Evolutionary conservation across 1,284 basidiomycete genomes (phyloP).

Genomic region (Ustilago shanxiensis): DNA sequence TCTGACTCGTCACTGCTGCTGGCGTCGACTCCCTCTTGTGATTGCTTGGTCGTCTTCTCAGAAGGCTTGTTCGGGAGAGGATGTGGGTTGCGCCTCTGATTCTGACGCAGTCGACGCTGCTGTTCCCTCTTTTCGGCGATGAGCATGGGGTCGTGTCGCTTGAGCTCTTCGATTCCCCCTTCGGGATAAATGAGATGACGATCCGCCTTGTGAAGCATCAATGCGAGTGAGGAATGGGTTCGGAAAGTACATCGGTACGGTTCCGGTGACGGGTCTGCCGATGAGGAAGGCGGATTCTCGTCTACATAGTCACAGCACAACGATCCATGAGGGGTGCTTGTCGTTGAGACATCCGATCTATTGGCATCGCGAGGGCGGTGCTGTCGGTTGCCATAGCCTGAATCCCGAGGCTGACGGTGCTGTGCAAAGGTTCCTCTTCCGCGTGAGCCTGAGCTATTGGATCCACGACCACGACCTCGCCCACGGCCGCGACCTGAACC

Average conservation of each 20-base stretch:
- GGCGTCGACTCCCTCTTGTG: not conserved
- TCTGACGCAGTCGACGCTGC: conserved; percentile 25
- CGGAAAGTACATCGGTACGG: conserved; percentile 42
- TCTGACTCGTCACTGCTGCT: conserved; percentile 2
- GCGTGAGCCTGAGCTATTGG: conserved; percentile 6
- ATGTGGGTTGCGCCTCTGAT: conserved; percentile 29
- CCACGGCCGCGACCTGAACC: conserved; percentile 19
- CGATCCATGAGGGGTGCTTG: conserved; percentile 16
- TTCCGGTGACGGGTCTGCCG: conserved; percentile 17
- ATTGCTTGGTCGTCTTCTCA: not conserved
- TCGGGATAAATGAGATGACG: conserved; percentile 65
- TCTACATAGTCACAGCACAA: conserved; percentile 45
- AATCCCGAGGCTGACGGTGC: conserved; percentile 44
- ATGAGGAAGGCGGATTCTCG: conserved; percentile 30
- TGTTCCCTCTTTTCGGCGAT: conserved; percentile 60
- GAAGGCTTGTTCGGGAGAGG: conserved; percentile 22
- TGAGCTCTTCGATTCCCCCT: conserved; percentile 63
- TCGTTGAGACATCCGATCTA: not conserved
- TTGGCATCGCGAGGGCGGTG: conserved; percentile 1
- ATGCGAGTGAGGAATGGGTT: conserved; percentile 36
- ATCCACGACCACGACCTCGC: conserved; percentile 19
- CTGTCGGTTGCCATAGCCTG: conserved; percentile 27
- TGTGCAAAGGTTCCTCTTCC: conserved; percentile 30
- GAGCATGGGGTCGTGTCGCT: conserved; percentile 61
- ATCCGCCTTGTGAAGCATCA: conserved; percentile 66